These are phyloP conservation scores for Penicillium sp. DNA, from an alignment of 2,329 filamentous ascomycete genomes.

Conservation along the genomic window DNA sequence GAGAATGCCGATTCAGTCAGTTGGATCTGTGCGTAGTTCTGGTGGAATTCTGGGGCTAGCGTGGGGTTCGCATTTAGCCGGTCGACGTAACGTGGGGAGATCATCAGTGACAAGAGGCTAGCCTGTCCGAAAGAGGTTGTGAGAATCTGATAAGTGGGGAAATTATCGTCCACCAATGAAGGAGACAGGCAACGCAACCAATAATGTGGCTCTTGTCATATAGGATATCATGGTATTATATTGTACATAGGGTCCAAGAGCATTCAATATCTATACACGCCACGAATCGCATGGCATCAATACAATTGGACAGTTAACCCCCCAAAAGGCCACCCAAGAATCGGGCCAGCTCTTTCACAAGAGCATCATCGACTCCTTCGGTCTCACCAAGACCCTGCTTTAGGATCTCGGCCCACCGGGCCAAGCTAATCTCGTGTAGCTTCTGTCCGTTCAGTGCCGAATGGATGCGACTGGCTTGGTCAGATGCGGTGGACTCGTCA, in stretches of 20 bases:
- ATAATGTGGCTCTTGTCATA: neutral
- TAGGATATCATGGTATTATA: slow-evolving; percentile 5
- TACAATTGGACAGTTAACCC: slow-evolving; percentile 4
- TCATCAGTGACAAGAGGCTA: neutral
- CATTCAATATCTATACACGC: slow-evolving; percentile 5
- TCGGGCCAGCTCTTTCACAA: slow-evolving; percentile 25
- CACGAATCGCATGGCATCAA: neutral
- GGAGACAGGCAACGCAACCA: neutral
- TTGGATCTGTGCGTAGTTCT: neutral
- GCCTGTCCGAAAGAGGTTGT: neutral
- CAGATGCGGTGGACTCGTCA: slow-evolving; percentile 31
- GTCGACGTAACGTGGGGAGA: slow-evolving; percentile 4
- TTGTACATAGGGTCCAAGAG: slow-evolving; percentile 1
- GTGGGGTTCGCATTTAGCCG: slow-evolving; percentile 11
- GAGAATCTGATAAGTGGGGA: slow-evolving; percentile 4
- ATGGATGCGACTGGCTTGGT: slow-evolving; percentile 37
- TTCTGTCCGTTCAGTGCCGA: slow-evolving; percentile 40
- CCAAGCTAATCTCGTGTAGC: slow-evolving; percentile 50
- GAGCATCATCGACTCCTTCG: slow-evolving; percentile 13
- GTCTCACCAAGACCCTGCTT: slow-evolving; percentile 17
- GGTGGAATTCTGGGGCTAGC: neutral
- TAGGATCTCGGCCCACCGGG: slow-evolving; percentile 31
- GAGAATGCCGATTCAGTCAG: slow-evolving; percentile 8
- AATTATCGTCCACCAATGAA: slow-evolving; percentile 11
- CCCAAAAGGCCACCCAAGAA: slow-evolving; percentile 32